Evolutionary conservation across 1,139 yeast species (phyloP), one percentile per base, ranked within the genome.

Genomic region (Candida buenavistaensis): DNA sequence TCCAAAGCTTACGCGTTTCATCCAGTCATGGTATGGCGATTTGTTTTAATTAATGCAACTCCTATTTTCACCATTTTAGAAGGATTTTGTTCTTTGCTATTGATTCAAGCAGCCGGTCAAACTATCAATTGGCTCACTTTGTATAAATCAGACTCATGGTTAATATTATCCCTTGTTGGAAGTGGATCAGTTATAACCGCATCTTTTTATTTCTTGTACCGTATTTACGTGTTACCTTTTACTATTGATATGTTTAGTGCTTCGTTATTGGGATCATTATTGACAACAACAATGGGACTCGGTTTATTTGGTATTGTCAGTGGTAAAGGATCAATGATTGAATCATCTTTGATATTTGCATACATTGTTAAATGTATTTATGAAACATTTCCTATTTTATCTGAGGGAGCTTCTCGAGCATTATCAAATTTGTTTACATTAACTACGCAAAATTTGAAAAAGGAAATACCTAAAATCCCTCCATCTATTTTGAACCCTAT

Each of bases 341-440:
- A 92, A 59, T 78, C 90, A 22, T 85, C 96, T 6, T 64, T 90
- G 40, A 69, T 92, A 49, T 82, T 88, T 54, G 94, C 95, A 9
- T 92, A 92, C 57, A 82, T 90, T 47, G 96, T 92, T 12, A 84
- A 95, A 56, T 88, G 96, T 49, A 79, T 89, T 39, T 90, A 90
- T 57, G 94, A 89, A 53, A 80, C 95, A 4, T 87, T 89, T 51
- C 96, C 97, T 0, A 87, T 83, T 46, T 71, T 89, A 34, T 79
- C 87, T 4, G 72, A 72, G 46, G 67, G 67, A 45, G 80, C 75
- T 12, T 55, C 67, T 29, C 55, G 58, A 38, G 62, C 72, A 2
- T 55, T 70, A 30, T 53, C 73, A 11, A 47, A 57, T 15, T 49
- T 70, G 20, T 60, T 70, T 40, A 60, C 61, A 7, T 68, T 58